Base-by-base conservation (phyloP, 192 early-diverging fungal genomes). In the Helicostylum pulchrum region DNA sequence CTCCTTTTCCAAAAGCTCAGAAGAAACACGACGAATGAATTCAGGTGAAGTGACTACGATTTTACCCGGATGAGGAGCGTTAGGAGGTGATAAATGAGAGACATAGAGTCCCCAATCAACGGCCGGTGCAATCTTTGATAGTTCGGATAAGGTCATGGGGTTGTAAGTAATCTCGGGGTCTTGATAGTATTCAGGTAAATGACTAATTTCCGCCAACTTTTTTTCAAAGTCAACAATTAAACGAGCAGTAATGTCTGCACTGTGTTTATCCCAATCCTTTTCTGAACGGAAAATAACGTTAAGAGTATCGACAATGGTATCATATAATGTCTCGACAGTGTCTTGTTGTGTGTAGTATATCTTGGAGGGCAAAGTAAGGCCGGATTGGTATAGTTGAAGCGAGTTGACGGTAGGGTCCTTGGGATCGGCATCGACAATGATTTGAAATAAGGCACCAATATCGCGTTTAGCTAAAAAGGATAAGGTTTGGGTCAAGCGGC, bases 161-260 rank as follows among this genome's bases (percentile, higher is more conserved):
- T 84, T 86, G 56, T 86, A 83, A 9, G 74, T 81, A 6, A 61
- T 55, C 34, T 77, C 73, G 7, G 81, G 78, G 53, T 86, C 83
- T 15, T 65, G 54, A 46, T 79, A 71, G 30, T 79, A 74, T 23
- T 83, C 82, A 7, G 47, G 68, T 2, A 73, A 55, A 44, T 76
- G 61, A 10, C 80, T 80, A 17, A 88, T 61, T 9, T 71, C 63
- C 0, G 88, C 88, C 54, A 90, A 47, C 10, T 64, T 52, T 21
- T 70, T 80, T 65, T 90, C 88, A 58, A 90, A 82, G 7, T 78
- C 79, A 42, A 88, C 82, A 36, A 90, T 80, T 23, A 72, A 67
- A 46, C 77, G 72, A 15, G 87, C 86, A 4, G 72, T 68, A 3
- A 30, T 32, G 17, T 59, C 21, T 12, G 55, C 49, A 19, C 55